Conservation (phyloP, 371 early-diverging fungal species). For the Rhizopus delemar region DNA sequence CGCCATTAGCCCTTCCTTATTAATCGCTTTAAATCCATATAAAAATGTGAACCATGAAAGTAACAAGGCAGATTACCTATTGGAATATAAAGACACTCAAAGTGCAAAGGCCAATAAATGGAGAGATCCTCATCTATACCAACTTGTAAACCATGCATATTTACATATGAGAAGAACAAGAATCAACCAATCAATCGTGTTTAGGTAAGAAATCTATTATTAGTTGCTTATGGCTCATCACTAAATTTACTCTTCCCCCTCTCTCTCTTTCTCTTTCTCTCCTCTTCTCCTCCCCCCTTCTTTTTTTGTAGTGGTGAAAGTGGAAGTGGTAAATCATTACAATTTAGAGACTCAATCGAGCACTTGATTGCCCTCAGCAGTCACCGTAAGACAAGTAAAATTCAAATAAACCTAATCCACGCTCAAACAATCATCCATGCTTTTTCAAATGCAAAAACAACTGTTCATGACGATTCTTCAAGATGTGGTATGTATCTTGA, state of each 20-base stretch:
- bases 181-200: conserved; percentile 75
- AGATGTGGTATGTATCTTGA: conserved; percentile 84
- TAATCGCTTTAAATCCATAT: conserved; percentile 44
- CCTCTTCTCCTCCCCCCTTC: conserved; percentile 6
- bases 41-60: conserved; percentile 12
- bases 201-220: conserved; percentile 43
- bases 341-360: conserved; percentile 60
- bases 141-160: conserved; percentile 67
- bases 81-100: conserved; percentile 39
- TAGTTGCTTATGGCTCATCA: background rate
- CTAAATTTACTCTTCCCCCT: background rate
- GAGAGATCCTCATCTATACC: conserved; percentile 72
- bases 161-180: conserved; percentile 80
- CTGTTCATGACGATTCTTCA: conserved; percentile 78
- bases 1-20: conserved; percentile 57
- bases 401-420: conserved; percentile 71
- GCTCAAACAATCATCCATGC: conserved; percentile 73
- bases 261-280: conserved; percentile 1
- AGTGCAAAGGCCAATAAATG: conserved; percentile 50
- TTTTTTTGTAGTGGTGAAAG: conserved; percentile 75
- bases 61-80: conserved; percentile 26
- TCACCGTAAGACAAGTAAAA: conserved; percentile 74
- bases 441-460: conserved; percentile 82
- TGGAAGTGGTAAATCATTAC: conserved; percentile 85
- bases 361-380: conserved; percentile 71